These are phyloP conservation scores for Lithohypha guttulata DNA, from an alignment of 2,329 filamentous ascomycete genomes.

Conservation along the genomic window DNA sequence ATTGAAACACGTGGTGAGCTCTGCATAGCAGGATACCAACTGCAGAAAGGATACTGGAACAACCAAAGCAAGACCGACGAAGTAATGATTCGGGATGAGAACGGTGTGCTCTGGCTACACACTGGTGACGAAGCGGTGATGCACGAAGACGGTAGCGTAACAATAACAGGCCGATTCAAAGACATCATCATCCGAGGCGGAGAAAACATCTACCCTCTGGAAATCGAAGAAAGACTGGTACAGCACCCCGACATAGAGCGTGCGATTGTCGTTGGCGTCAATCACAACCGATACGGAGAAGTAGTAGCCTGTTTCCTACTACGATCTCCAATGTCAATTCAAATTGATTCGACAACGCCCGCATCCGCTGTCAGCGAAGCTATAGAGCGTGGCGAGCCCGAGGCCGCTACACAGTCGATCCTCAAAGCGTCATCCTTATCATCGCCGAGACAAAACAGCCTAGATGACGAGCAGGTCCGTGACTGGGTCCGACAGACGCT, in stretches of 20 bases:
- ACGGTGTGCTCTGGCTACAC: slow-evolving; percentile 49
- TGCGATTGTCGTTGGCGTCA: slow-evolving; percentile 61
- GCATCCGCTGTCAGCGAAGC: background rate
- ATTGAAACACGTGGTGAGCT: slow-evolving; percentile 61
- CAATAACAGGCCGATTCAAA: slow-evolving; percentile 66
- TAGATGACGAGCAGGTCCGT: slow-evolving; percentile 45
- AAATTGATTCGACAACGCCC: background rate
- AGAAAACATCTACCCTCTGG: slow-evolving; percentile 63
- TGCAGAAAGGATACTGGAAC: slow-evolving; percentile 51
- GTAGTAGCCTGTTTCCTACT: slow-evolving; percentile 56
- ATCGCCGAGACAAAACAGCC: slow-evolving; percentile 22
- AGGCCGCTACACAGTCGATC: background rate
- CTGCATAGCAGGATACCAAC: slow-evolving; percentile 66
- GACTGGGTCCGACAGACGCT: slow-evolving; percentile 53
- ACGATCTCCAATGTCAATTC: slow-evolving; percentile 24
- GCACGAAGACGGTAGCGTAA: slow-evolving; percentile 52
- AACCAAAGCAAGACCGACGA: slow-evolving; percentile 67
- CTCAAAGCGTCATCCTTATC: background rate
- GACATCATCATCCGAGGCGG: slow-evolving; percentile 70
- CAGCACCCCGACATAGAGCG: slow-evolving; percentile 49
- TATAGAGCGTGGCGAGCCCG: background rate
- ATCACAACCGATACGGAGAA: slow-evolving; percentile 61
- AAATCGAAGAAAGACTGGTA: slow-evolving; percentile 61
- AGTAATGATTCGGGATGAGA: slow-evolving; percentile 55
- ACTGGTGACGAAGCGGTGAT: slow-evolving; percentile 51